Evolutionary conservation across 208 protist genomes (phyloP), one percentile per base, ranked within the genome.

Genomic region (Wallacemonas sp.): DNA sequence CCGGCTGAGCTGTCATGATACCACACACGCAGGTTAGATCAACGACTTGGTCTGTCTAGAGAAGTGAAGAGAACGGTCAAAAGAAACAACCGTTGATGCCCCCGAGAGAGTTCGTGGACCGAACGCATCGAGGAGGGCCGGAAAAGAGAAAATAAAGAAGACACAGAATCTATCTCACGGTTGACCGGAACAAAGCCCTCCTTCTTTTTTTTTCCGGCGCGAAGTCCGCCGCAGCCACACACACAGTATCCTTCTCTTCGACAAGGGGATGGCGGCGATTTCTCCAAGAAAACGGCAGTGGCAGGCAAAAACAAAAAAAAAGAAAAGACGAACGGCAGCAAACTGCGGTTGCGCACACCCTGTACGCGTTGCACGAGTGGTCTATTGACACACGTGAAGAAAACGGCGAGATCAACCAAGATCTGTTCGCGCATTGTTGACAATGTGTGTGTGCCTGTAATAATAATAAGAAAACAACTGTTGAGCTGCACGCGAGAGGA

Each of bases 361-460:
- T n/a, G n/a, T n/a, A n/a, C n/a, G n/a, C n/a, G n/a, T n/a, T n/a
- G n/a, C n/a, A n/a, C n/a, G n/a, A n/a, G n/a, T n/a, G n/a, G n/a
- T n/a, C n/a, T n/a, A n/a, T n/a, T n/a, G n/a, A n/a, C n/a, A n/a
- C n/a, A n/a, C n/a, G n/a, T n/a, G n/a, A 45, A 52, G 42, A 9
- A 62, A 62, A n/a, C 9, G 44, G 26, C 34, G 0, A 12, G 12
- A 34, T 39, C 48, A 50, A 33, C 29, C 21, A 33, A 24, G 24
- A 59, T 67, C 62, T 67, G 48, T 67, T 67, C 32, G 17, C 46
- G 5, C 0, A 48, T 39, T 17, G 6, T 4, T 41, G 38, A 61
- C 4, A 61, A 61, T 1, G n/a, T n/a, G n/a, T n/a, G n/a, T n/a
- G n/a, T n/a, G n/a, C n/a, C 15, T 34, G 58, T 19, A 37, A 38